phyloP scores from a whole-genome alignment of 305 asterid genomes.

The Rubia occidens region DNA sequence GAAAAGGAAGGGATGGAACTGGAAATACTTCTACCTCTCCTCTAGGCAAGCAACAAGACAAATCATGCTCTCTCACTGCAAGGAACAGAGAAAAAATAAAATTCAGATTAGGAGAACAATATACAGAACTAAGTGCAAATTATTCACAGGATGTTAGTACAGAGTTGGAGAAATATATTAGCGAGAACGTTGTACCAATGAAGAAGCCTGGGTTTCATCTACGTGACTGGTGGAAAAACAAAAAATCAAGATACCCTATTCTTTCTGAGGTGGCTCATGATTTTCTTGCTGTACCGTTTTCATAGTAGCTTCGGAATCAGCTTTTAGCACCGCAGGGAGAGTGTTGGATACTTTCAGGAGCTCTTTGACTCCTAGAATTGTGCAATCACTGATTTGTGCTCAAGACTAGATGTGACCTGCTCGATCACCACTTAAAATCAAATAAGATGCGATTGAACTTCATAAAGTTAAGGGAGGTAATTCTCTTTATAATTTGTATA shows the following conservation, averaged over 20 bases:
- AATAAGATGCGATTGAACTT: neutral
- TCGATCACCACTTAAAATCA: neutral
- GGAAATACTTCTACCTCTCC: neutral
- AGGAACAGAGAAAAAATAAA: neutral
- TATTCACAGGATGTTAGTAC: too few relatives aligned
- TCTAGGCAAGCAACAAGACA: too few relatives aligned
- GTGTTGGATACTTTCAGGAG: neutral
- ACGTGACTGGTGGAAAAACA: neutral
- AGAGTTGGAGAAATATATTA: neutral
- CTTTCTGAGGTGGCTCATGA: constrained; percentile 3
- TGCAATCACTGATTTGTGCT: constrained; percentile 2
- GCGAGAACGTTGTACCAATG: neutral
- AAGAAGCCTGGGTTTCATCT: neutral
- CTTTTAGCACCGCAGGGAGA: neutral
- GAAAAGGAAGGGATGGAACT: neutral
- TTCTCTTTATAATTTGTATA: neutral
- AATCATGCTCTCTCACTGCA: neutral
- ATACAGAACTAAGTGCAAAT: neutral
- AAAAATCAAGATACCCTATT: neutral
- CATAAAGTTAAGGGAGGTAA: neutral
- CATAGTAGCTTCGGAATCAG: neutral
- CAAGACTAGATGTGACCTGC: neutral
- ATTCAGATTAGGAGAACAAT: neutral
- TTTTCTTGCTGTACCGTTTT: neutral
- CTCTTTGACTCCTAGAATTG: neutral